phyloP scores from a whole-genome alignment of 176 grass and related monocot species.

The Guadua angustifolia region DNA sequence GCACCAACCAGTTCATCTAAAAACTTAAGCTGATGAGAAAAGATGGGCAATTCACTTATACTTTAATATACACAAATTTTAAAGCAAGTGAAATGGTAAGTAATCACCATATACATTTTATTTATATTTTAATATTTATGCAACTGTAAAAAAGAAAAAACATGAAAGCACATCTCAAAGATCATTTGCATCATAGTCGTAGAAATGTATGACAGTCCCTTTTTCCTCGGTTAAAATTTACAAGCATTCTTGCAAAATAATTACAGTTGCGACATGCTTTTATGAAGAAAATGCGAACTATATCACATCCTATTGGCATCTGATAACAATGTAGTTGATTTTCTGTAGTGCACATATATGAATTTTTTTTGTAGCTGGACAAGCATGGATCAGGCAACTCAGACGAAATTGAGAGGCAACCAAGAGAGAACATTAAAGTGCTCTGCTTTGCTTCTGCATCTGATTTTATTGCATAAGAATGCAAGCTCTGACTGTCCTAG shows the following conservation, averaged over 20 bases:
- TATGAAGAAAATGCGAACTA: neutral
- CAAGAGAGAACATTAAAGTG: constrained; percentile 43
- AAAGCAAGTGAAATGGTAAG: too few species aligned
- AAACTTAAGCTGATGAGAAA: too few species aligned
- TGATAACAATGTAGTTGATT: constrained; percentile 1
- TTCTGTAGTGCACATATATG: constrained; percentile 4
- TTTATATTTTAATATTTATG: too few species aligned
- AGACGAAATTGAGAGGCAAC: constrained; percentile 35
- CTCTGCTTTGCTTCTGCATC: constrained; percentile 46
- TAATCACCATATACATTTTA: too few species aligned
- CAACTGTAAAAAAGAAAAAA: too few species aligned
- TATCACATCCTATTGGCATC: neutral
- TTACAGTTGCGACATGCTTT: neutral
- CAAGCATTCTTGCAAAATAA: neutral
- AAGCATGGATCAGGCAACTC: neutral
- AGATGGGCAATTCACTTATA: too few species aligned
- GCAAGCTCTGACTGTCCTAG: constrained; percentile 44
- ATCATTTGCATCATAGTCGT: neutral
- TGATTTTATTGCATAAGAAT: constrained; percentile 49
- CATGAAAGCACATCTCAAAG: too few species aligned
- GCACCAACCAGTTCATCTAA: too few species aligned
- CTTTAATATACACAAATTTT: too few species aligned
- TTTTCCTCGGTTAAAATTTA: neutral
- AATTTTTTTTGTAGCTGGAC: constrained; percentile 28
- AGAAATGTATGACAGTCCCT: neutral